These are phyloP conservation scores for Pseudopithomyces maydicus DNA, from an alignment of 2,329 filamentous ascomycete genomes.

Conservation along the genomic window DNA sequence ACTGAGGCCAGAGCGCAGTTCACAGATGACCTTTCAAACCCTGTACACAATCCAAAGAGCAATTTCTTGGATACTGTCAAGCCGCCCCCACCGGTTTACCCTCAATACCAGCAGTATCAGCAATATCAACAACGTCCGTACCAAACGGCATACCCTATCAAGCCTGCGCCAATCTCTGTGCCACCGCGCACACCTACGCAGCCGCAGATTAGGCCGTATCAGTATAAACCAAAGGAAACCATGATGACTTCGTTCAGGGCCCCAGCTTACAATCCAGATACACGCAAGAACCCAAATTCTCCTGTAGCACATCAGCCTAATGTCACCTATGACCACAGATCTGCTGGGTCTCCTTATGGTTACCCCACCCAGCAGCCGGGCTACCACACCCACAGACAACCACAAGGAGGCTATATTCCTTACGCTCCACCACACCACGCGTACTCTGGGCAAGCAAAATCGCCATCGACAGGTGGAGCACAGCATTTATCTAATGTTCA, in stretches of 20 bases:
- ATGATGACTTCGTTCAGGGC: slow-evolving; percentile 31
- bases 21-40: slow-evolving; percentile 72
- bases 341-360: slow-evolving; percentile 30
- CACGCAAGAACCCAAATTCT: slow-evolving; percentile 43
- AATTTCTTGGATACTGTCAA: slow-evolving; percentile 74
- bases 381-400: slow-evolving; percentile 26
- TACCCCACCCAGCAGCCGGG: slow-evolving; percentile 18
- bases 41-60: slow-evolving; percentile 69
- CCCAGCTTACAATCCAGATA: slow-evolving; percentile 40
- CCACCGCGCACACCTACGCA: slow-evolving; percentile 40
- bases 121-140: slow-evolving; percentile 35
- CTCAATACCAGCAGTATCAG: slow-evolving; percentile 19
- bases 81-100: slow-evolving; percentile 42
- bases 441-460: slow-evolving; percentile 30
- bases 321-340: slow-evolving; percentile 39
- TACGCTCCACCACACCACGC: slow-evolving; percentile 35
- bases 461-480: slow-evolving; percentile 25
- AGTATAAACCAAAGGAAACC: slow-evolving; percentile 40
- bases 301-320: slow-evolving; percentile 46
- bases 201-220: slow-evolving; percentile 32
- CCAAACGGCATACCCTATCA: slow-evolving; percentile 49
- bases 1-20: slow-evolving; percentile 92
- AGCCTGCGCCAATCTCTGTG: slow-evolving; percentile 47
- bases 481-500: slow-evolving; percentile 27
- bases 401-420: slow-evolving; percentile 30